Conservation (phyloP, 495 filamentous ascomycete species). For the Talaromyces wortmannii region DNA sequence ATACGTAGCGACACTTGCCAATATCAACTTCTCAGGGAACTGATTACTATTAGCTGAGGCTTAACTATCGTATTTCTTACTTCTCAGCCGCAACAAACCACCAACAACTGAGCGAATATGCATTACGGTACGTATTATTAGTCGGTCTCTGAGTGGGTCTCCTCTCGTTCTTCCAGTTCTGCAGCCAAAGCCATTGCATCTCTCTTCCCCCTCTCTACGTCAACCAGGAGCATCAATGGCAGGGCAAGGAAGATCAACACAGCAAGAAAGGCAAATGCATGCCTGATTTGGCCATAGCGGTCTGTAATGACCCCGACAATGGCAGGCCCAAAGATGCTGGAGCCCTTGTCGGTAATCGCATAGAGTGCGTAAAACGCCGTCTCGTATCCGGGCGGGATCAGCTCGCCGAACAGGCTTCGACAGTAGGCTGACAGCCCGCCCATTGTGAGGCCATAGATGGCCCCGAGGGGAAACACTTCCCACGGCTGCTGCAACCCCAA, state of each 20-base stretch:
- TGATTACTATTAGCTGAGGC: too few species aligned
- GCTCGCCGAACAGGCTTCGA: slow-evolving; percentile 83
- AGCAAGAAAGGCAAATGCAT: slow-evolving; percentile 89
- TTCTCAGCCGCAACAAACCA: too few species aligned
- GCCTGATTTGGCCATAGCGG: slow-evolving; percentile 79
- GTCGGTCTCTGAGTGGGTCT: too few species aligned
- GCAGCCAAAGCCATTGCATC: slow-evolving; percentile 68
- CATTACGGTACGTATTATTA: too few species aligned
- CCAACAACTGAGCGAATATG: too few species aligned
- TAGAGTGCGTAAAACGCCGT: slow-evolving; percentile 95
- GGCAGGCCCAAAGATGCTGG: slow-evolving; percentile 85
- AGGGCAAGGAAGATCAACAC: slow-evolving; percentile 74
- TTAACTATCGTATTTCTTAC: too few species aligned
- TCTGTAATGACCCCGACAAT: slow-evolving; percentile 93
- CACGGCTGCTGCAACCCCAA: slow-evolving; percentile 85
- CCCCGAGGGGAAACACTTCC: slow-evolving; percentile 94
- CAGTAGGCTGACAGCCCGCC: slow-evolving; percentile 93
- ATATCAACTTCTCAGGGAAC: too few species aligned
- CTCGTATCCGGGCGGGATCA: slow-evolving; percentile 90
- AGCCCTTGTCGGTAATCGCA: slow-evolving; percentile 96
- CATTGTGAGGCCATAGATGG: slow-evolving; percentile 87
- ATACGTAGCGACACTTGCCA: too few species aligned
- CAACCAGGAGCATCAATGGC: slow-evolving; percentile 75
- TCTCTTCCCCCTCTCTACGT: slow-evolving; percentile 81
- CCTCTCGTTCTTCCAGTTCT: slow-evolving; percentile 42